Evolutionary conservation across 768 basidiomycete genomes (phyloP).

Genomic region (Butyriboletus loyo): DNA sequence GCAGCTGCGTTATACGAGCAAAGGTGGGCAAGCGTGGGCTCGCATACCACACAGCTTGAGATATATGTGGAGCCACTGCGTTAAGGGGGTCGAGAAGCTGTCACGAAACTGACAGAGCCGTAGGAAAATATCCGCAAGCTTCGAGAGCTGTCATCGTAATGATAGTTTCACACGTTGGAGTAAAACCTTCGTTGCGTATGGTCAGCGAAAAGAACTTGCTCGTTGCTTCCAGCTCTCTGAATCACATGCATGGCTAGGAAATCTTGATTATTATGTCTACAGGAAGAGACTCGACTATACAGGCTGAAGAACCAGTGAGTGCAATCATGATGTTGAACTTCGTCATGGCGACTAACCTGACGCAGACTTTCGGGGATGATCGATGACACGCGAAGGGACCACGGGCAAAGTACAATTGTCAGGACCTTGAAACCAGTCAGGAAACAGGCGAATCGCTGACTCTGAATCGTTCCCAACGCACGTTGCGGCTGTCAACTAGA

Average conservation of each 20-base stretch:
- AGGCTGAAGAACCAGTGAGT: not conserved
- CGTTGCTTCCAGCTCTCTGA: not conserved
- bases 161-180: not conserved
- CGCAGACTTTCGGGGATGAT: not conserved
- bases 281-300: not conserved
- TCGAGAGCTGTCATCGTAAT: slow-evolving; percentile 1
- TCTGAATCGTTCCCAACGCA: not conserved
- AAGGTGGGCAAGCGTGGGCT: slow-evolving; percentile 3
- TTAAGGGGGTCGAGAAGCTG: slow-evolving; percentile 8
- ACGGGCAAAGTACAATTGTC: not conserved
- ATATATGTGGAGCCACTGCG: slow-evolving; percentile 15
- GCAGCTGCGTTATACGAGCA: not conserved
- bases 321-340: not conserved
- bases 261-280: not conserved
- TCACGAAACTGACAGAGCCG: slow-evolving; percentile 9
- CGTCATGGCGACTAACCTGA: not conserved
- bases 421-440: not conserved
- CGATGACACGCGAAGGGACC: not conserved
- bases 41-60: slow-evolving; percentile 1
- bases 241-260: not conserved
- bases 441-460: not conserved
- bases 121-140: slow-evolving; percentile 3
- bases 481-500: no score
- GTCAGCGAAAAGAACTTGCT: not conserved
- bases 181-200: not conserved